Evolutionary conservation across 2,329 filamentous ascomycete genomes (phyloP).

Genomic region (Pseudohalonectria lignicola): DNA sequence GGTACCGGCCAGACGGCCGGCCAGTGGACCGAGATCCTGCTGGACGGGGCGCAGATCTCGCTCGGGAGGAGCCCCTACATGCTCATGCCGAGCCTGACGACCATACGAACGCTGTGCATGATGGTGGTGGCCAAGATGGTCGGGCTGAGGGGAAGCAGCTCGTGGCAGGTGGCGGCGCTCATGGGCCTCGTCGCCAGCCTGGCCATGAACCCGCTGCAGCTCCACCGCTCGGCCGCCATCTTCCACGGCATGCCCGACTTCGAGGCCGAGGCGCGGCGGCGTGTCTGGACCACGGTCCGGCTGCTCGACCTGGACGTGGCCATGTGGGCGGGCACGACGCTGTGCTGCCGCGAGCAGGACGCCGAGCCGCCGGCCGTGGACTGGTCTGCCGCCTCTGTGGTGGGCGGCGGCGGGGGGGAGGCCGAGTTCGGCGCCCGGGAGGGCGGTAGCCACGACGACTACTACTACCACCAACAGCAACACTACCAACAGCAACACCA

Average conservation of each 20-base stretch:
- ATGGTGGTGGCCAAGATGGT: conserved; percentile 12
- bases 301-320: conserved; percentile 15
- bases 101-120: conserved; percentile 14
- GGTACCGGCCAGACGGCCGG: conserved; percentile 9
- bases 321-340: conserved; percentile 13
- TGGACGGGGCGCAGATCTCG: conserved; percentile 13
- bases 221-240: conserved; percentile 9
- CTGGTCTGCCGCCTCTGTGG: neutral
- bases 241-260: conserved; percentile 8
- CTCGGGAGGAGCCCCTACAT: conserved; percentile 11
- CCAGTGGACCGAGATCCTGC: conserved; percentile 11
- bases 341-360: conserved; percentile 8
- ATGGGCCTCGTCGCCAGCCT: conserved; percentile 11
- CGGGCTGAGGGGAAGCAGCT: conserved; percentile 11
- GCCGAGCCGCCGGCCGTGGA: conserved; percentile 7
- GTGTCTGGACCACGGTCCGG: conserved; percentile 13
- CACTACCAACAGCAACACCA: too few relatives aligned
- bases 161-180: conserved; percentile 10
- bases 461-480: too few relatives aligned
- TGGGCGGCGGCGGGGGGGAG: neutral
- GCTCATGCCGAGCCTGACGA: conserved; percentile 9
- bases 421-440: neutral
- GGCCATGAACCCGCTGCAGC: conserved; percentile 11
- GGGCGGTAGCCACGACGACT: neutral
- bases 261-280: conserved; percentile 12